A percentile compares a stretch with the other conserved stretches of the same genome.
These are phyloP conservation scores for Phytophthora sansomeana DNA, from an alignment of 352 stramenopile species.

Conservation along the genomic window DNA sequence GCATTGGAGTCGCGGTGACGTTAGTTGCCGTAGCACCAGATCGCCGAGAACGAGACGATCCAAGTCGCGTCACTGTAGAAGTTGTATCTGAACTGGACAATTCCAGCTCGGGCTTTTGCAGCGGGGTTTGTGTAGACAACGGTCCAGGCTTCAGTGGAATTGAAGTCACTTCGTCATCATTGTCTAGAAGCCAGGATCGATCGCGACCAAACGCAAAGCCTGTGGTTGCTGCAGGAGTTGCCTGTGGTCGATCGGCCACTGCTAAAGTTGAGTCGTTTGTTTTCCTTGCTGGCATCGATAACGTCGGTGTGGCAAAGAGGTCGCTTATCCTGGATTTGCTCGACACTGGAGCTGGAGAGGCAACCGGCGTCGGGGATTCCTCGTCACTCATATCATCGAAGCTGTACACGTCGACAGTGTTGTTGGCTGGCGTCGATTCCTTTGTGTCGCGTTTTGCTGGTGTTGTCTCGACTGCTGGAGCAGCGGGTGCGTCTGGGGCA, in stretches of 20 bases:
- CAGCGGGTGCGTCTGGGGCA: background rate
- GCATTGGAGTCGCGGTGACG: background rate
- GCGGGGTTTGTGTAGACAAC: slow-evolving; percentile 5
- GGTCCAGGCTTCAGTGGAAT: slow-evolving; percentile 11
- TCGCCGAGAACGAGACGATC: slow-evolving; percentile 22
- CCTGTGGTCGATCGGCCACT: slow-evolving; percentile 9
- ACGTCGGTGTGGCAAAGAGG: slow-evolving; percentile 28
- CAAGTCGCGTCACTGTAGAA: slow-evolving; percentile 11
- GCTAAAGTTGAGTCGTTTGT: background rate
- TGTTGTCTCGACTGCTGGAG: background rate
- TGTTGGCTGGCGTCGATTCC: slow-evolving; percentile 7
- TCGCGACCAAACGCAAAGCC: slow-evolving; percentile 55
- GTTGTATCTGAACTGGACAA: background rate
- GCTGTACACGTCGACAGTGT: slow-evolving; percentile 57
- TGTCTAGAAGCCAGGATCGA: slow-evolving; percentile 64
- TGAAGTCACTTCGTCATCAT: slow-evolving; percentile 41
- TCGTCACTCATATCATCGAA: slow-evolving; percentile 58
- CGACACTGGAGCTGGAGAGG: slow-evolving; percentile 4
- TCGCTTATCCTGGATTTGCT: slow-evolving; percentile 36
- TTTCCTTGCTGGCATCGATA: slow-evolving; percentile 16
- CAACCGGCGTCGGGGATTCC: slow-evolving; percentile 20
- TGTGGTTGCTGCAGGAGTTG: slow-evolving; percentile 20
- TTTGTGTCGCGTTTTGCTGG: slow-evolving; percentile 8
- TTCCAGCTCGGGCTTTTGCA: slow-evolving; percentile 15
- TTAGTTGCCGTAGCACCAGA: background rate